Base-by-base conservation (phyloP, 805 yeast genomes). In the Ogataea philodendri region DNA sequence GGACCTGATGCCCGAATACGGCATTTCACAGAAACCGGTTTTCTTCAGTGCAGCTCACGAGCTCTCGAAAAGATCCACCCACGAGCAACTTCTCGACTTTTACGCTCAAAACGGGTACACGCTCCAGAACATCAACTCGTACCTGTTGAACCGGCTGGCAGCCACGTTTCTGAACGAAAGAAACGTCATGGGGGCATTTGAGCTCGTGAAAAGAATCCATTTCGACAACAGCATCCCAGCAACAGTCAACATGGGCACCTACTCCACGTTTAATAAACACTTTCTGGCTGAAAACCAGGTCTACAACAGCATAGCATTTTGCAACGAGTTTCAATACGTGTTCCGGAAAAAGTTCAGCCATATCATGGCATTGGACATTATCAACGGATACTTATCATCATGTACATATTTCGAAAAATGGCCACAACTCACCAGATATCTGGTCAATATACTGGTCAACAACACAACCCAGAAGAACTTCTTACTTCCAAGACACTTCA, bases 361-460 rank as follows among this genome's bases (percentile, higher is more conserved):
- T n/a, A 25, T 43, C 15, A 25, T 56, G 7, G 43, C 46, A 9
- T 37, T 36, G 16, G 43, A 42, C n/a, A 17, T 57, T n/a, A 23
- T 56, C 3, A 41, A 46, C 16, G 30, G 32, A 3, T 43, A 54
- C 24, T 33, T 55, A 8, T 25, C 37, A 4, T 25, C 39, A 3
- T 49, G 53, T 22, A 22, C 37, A n/a, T 53, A 37, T 26, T 57
- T 57, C 35, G 51, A 51, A 3, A 42, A 49, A 9, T 57, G 62
- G 61, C 35, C 42, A 5, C 34, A 39, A 7, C 20, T 55, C 5
- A 44, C 44, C 9, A 35, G 51, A 28, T 38, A 47, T 7, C 15
- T 49, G 19, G 46, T 37, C 20, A 23, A 44, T 20, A 31, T 42
- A 16, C 20, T 40, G 27, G 23, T 15, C 11, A 24, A 23, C 14